Evolutionary conservation across 441 rosid species (phyloP).

Genomic region (Caryocar brasiliense): DNA sequence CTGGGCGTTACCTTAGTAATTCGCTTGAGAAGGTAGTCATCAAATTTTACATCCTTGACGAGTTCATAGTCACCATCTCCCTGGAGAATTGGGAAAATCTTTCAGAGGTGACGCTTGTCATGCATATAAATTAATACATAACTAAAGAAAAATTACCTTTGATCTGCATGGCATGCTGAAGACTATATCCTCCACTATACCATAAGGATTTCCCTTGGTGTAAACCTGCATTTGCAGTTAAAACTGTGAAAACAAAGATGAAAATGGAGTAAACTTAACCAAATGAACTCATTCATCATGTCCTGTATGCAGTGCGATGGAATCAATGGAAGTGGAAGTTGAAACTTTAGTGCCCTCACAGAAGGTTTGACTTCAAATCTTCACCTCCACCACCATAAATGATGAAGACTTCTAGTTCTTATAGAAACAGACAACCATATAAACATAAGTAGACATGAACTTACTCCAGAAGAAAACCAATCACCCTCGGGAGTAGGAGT

Average conservation of each 20-base stretch:
- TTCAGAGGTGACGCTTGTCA: not conserved
- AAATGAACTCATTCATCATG: too few relatives aligned
- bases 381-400: not conserved
- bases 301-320: too few relatives aligned
- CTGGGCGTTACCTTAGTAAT: slow-evolving; percentile 47
- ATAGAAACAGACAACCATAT: too few relatives aligned
- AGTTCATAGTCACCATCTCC: slow-evolving; percentile 95
- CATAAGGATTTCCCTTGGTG: slow-evolving; percentile 78
- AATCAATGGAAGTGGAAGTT: too few relatives aligned
- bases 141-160: slow-evolving; percentile 32
- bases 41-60: slow-evolving; percentile 68
- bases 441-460: slow-evolving; percentile 15
- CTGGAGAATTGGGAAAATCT: slow-evolving; percentile 22
- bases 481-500: slow-evolving; percentile 92
- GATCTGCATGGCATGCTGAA: slow-evolving; percentile 98
- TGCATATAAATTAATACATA: not conserved
- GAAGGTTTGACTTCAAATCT: not conserved
- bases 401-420: not conserved
- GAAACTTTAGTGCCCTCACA: too few relatives aligned
- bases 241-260: not conserved
- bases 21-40: slow-evolving; percentile 68
- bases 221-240: slow-evolving; percentile 47
- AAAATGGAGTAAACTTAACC: not conserved
- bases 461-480: slow-evolving; percentile 90
- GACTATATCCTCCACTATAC: slow-evolving; percentile 70